A percentile compares a stretch with the other conserved stretches of the same genome.
These are phyloP conservation scores for Trifolium subterraneum DNA, from an alignment of 306 rosid genomes.

Conservation along the genomic window DNA sequence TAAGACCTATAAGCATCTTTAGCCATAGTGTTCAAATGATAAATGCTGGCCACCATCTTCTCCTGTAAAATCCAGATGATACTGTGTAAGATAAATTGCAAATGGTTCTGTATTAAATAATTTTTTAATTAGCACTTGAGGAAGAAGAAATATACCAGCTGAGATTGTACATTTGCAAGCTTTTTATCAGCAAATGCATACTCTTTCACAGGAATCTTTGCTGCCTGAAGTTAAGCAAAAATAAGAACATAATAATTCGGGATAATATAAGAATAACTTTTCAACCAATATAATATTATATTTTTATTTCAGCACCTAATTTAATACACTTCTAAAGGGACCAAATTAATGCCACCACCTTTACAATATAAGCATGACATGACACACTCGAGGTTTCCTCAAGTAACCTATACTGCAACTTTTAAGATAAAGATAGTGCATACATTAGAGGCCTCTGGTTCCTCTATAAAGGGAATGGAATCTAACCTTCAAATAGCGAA, in stretches of 20 bases:
- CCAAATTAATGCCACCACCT: background rate
- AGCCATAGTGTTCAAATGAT: constrained; percentile 76
- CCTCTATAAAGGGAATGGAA: constrained; percentile 7
- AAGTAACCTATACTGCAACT: constrained; percentile 7
- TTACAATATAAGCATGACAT: background rate
- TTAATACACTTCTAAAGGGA: constrained; percentile 18
- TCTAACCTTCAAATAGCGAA: constrained; percentile 81
- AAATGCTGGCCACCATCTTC: constrained; percentile 69
- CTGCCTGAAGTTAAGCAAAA: constrained; percentile 61
- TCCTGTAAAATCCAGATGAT: constrained; percentile 64
- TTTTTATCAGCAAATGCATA: constrained; percentile 69
- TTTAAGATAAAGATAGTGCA: constrained; percentile 26
- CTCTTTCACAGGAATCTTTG: constrained; percentile 90
- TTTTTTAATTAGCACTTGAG: constrained; percentile 12
- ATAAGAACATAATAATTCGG: background rate
- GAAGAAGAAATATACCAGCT: constrained; percentile 63
- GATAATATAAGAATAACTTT: constrained; percentile 18
- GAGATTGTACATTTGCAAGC: constrained; percentile 82
- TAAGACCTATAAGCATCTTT: constrained; percentile 92
- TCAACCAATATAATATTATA: background rate
- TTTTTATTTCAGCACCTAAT: constrained; percentile 23
- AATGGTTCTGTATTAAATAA: background rate
- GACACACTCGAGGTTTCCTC: constrained; percentile 7
- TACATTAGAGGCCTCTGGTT: constrained; percentile 4
- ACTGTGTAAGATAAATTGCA: constrained; percentile 6